Conservation (phyloP, 2,329 filamentous ascomycete species). For the Penicillium janthinellum region DNA sequence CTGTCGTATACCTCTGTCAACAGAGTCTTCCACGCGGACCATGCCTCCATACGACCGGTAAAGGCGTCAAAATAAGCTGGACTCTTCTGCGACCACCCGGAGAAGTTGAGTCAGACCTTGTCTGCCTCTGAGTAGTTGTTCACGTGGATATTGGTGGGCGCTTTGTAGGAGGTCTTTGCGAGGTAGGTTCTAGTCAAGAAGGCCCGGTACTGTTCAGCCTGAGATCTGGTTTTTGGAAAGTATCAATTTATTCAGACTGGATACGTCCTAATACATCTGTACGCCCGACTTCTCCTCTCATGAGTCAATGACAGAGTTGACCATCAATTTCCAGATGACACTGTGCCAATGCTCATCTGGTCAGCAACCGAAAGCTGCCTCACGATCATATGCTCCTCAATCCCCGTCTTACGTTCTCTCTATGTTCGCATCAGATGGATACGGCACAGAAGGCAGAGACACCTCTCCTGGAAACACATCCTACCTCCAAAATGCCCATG, state of each 20-base stretch:
- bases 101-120: background rate
- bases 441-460: background rate
- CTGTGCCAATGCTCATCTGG: background rate
- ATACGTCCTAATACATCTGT: constrained; percentile 24
- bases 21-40: background rate
- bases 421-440: background rate
- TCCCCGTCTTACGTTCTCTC: background rate
- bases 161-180: background rate
- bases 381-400: background rate
- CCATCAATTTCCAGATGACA: background rate
- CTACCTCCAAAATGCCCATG: background rate
- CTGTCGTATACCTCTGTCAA: background rate
- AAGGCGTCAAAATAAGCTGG: background rate
- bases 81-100: background rate
- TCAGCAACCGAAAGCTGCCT: background rate
- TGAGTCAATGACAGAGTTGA: background rate
- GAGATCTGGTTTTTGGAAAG: background rate
- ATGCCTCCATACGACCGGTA: background rate
- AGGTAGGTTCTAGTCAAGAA: background rate
- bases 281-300: background rate
- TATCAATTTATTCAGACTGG: background rate
- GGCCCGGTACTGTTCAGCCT: background rate
- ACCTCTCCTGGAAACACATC: background rate
- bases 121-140: background rate
- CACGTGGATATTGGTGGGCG: background rate